Evolutionary conservation across 352 stramenopile species (phyloP).

Genomic region (Peronospora tabacina): DNA sequence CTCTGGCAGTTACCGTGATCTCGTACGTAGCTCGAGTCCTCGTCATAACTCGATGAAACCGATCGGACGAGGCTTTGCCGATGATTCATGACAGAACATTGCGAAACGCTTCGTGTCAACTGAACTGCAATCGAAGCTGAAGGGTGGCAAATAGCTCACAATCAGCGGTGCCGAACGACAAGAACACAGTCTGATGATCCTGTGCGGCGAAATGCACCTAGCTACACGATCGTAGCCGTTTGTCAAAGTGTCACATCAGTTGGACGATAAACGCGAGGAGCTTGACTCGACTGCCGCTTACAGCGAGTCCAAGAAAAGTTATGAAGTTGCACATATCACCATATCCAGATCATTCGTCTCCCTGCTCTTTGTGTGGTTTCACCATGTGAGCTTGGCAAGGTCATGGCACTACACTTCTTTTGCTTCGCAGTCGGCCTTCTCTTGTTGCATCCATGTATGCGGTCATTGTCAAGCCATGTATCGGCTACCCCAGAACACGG

Average conservation of each 20-base stretch:
- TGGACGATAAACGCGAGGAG: neutral
- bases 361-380: slow-evolving; percentile 12
- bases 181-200: too few relatives aligned
- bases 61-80: neutral
- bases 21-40: neutral
- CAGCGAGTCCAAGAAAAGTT: slow-evolving; percentile 4
- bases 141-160: neutral
- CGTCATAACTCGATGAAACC: neutral
- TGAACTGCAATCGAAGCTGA: neutral
- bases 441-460: neutral
- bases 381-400: slow-evolving; percentile 13
- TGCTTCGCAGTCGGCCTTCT: slow-evolving; percentile 3
- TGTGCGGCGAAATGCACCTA: neutral
- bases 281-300: neutral
- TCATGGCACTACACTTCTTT: slow-evolving; percentile 5
- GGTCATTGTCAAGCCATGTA: too few relatives aligned
- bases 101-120: neutral
- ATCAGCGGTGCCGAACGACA: too few relatives aligned
- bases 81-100: neutral
- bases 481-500: too few relatives aligned
- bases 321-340: neutral
- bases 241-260: slow-evolving; percentile 7
- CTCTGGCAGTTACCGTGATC: neutral
- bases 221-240: slow-evolving; percentile 4
- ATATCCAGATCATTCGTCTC: neutral